Conservation (phyloP, 164 flowering plant species). For the Umbellularia californica region DNA sequence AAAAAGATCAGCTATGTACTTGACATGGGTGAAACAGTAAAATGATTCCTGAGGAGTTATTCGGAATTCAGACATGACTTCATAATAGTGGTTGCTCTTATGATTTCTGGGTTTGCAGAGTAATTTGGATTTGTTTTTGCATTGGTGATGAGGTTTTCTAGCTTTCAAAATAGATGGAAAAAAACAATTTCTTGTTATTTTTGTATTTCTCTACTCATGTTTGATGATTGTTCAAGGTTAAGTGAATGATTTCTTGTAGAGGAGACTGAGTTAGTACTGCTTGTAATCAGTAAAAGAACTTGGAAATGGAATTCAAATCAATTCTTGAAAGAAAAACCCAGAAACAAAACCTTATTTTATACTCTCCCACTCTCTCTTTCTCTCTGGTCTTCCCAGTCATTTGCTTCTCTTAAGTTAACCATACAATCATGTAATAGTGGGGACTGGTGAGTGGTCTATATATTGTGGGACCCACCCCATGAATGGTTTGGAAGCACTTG, state of each 20-base stretch:
- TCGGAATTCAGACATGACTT: slow-evolving; percentile 39
- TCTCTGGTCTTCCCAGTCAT: too few relatives aligned
- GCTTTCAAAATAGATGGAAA: slow-evolving; percentile 36
- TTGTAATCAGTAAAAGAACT: not conserved
- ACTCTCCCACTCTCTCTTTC: too few relatives aligned
- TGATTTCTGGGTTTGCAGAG: slow-evolving; percentile 19
- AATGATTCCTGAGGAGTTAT: slow-evolving; percentile 22
- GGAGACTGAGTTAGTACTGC: too few relatives aligned
- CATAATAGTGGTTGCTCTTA: slow-evolving; percentile 29
- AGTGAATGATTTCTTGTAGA: too few relatives aligned
- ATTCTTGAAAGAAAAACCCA: not conserved
- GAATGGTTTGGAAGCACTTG: too few relatives aligned
- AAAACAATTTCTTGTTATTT: not conserved
- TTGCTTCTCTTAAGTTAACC: too few relatives aligned
- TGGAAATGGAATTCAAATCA: not conserved
- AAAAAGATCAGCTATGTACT: not conserved
- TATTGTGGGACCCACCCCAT: too few relatives aligned
- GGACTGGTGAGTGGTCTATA: too few relatives aligned
- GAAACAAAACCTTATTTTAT: not conserved
- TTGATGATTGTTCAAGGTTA: not conserved
- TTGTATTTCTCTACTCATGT: not conserved
- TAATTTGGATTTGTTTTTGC: slow-evolving; percentile 47
- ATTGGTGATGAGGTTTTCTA: slow-evolving; percentile 29
- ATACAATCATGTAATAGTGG: too few relatives aligned
- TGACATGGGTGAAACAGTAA: slow-evolving; percentile 23